Base-by-base conservation (phyloP, 2,329 filamentous ascomycete genomes). In the Hymenoscyphus linearis region DNA sequence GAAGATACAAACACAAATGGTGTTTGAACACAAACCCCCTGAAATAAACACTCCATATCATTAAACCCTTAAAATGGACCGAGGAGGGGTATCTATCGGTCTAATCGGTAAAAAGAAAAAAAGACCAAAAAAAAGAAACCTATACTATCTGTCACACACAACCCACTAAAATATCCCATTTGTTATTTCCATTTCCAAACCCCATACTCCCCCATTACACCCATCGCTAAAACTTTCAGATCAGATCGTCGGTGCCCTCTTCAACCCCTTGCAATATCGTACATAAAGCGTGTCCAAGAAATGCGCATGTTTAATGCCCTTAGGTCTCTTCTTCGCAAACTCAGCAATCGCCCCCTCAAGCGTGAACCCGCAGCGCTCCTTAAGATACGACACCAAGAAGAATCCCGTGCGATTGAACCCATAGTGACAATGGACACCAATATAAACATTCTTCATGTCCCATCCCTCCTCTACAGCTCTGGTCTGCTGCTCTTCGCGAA, bases 391-490 rank as follows among this genome's bases (percentile, higher is more conserved):
- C 35, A 91, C 88, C 57, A 98, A 85, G 71, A 97, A 90, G 73
- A 93, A 96, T 0, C 93, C 93, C 0, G 93, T 97, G 25, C 93
- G 84, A 73, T 98, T 97, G 77, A 96, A 97, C 0, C 93, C 93
- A 69, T 97, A 97, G 71, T 98, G 93, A 70, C 93, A 98, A 73
- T 98, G 93, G 0, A 96, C 91, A 2, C 88, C 93, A 57, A 96
- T 83, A 55, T 87, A 77, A 22, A 52, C 18, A 14, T 75, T 74
- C 1, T 77, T 69, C 5, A 75, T 72, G 60, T 73, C 74, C 67
- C 74, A 77, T 2, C 62, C 62, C 59, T 78, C 76, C 22, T 76
- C 78, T 60, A 74, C 76, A 47, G 74, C 75, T 65, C 78, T 73
- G 31, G 74, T 69, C 55, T 77, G 78, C 62, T 87, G 84, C 52